Conservation (phyloP, 192 early-diverging fungal species). For the Linnemannia zychae region DNA sequence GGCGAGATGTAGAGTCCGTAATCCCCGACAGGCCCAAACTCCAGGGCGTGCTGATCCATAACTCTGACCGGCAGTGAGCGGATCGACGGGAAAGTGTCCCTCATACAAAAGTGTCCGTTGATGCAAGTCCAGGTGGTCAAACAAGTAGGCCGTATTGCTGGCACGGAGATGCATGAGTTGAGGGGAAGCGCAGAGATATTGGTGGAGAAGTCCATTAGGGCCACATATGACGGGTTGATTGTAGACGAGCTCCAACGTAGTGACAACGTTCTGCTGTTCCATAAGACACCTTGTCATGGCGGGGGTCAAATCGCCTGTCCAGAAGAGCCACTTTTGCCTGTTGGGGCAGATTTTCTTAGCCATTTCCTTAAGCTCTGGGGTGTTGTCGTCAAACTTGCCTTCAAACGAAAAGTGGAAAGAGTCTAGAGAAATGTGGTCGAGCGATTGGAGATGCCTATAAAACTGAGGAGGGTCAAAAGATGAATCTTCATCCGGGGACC, state of each 20-base stretch:
- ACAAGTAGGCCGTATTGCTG: not conserved
- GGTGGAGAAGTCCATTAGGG: slow-evolving; percentile 4
- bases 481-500: not conserved
- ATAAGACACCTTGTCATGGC: not conserved
- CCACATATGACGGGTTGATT: not conserved
- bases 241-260: not conserved
- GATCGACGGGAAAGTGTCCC: not conserved
- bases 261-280: slow-evolving; percentile 1
- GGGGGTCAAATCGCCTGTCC: not conserved
- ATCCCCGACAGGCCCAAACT: not conserved
- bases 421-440: not conserved
- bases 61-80: not conserved
- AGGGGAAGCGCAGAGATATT: slow-evolving; percentile 17
- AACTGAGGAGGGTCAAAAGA: not conserved
- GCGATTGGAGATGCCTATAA: not conserved
- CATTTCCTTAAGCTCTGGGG: not conserved
- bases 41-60: not conserved
- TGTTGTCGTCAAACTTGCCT: slow-evolving; percentile 5
- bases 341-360: not conserved
- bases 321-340: not conserved
- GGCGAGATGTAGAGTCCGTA: not conserved
- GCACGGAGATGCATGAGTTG: slow-evolving; percentile 8
- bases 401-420: slow-evolving; percentile 7
- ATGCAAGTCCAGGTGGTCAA: slow-evolving; percentile 2
- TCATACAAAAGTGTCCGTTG: not conserved